Base-by-base conservation (phyloP, 192 early-diverging fungal genomes). In the Hyaloraphidium curvatum region DNA sequence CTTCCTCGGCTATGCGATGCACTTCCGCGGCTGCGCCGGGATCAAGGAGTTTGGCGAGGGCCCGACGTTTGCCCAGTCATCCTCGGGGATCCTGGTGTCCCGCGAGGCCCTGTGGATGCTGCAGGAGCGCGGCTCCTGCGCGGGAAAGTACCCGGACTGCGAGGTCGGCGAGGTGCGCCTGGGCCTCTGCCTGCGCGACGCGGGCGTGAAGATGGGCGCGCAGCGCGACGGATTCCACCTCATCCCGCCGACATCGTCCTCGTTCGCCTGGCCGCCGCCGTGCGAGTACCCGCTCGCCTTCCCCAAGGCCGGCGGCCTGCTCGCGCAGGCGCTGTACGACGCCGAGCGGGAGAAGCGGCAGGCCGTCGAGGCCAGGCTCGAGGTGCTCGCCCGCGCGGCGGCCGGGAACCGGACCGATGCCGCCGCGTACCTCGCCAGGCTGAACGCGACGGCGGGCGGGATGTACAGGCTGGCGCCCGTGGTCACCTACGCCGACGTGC, bases 101-200 rank as follows among this genome's bases (percentile, higher is more conserved):
- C 55, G 66, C 16, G 72, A 58, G 5, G 74, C 74, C 11, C 40
- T 60, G 41, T 50, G 40, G 26, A 62, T 77, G 53, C 30, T 68
- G 35, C 27, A 30, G 0, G 60, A 39, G 29, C 11, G 69, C 1
- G 60, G 65, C 30, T 55, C 22, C 4, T 77, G 74, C 41, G 61
- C 73, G 19, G 52, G 55, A 16, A 52, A 52, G 40, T 77, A 74
- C 52, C 48, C 59, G 22, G 40, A 39, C 21, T 78, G 76, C 56
- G 77, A 71, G 73, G 76, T 70, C 16, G 76, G 76, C 16, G 76
- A 78, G 51, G 58, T 78, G 2, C 63, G 76, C 11, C 56, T 64
- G 17, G 74, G 62, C 0, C 61, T 78, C 7, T 78, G 76, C 59
- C 52, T 78, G 39, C 55, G 72, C 13, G 72, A 73, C 35, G 68